Percentiles rank a stretch among this genome's conserved stretches.
Conservation (phyloP, 352 stramenopile species). For the Phytophthora aleatoria region DNA sequence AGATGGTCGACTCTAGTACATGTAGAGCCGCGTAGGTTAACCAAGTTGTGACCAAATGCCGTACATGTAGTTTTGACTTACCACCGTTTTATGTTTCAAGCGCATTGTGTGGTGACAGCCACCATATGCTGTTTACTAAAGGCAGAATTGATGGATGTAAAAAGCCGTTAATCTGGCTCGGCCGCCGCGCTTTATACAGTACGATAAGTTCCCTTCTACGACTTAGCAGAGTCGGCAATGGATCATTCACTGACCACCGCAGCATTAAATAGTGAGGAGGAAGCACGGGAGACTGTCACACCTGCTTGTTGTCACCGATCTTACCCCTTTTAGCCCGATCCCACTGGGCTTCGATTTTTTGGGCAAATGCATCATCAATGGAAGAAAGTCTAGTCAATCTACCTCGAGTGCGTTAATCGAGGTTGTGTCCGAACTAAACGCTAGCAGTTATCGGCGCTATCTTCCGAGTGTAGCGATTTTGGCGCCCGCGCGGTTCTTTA, state of each 20-base stretch:
- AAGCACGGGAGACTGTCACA: too few relatives aligned
- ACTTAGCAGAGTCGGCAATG: too few relatives aligned
- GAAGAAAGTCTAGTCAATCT: constrained; percentile 13
- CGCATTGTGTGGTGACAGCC: constrained; percentile 17
- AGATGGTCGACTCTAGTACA: too few relatives aligned
- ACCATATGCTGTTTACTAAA: constrained; percentile 24
- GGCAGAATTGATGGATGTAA: neutral
- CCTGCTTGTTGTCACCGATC: constrained; percentile 4
- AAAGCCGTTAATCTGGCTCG: too few relatives aligned
- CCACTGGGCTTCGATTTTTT: constrained; percentile 29
- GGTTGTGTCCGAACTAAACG: neutral
- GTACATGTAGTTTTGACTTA: constrained; percentile 13
- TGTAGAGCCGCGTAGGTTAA: neutral
- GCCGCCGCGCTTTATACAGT: too few relatives aligned
- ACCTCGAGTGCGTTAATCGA: constrained; percentile 1
- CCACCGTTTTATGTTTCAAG: constrained; percentile 8
- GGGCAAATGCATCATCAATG: constrained; percentile 30
- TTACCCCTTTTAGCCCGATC: constrained; percentile 3
- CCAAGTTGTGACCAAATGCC: neutral
- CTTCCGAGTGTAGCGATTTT: neutral
- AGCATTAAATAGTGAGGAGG: too few relatives aligned
- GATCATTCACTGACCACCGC: too few relatives aligned
- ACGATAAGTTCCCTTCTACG: too few relatives aligned
- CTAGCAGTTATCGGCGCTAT: neutral
- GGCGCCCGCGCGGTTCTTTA: constrained; percentile 28